A percentile compares a stretch with the other conserved stretches of the same genome.
Conservation (phyloP, 2,329 filamentous ascomycete species). For the Aspergillus fijiensis region DNA sequence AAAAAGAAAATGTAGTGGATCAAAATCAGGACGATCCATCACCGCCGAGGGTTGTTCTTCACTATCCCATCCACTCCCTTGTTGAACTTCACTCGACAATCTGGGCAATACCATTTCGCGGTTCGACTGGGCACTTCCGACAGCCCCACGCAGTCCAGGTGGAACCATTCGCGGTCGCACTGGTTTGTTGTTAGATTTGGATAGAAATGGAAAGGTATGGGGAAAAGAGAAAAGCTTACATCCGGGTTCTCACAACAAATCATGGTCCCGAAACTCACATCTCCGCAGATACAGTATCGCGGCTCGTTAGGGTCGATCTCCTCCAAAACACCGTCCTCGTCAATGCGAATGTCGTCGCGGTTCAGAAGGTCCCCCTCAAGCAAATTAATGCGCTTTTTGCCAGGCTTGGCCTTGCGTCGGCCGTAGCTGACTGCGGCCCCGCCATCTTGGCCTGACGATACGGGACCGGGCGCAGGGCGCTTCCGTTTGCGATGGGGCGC, state of each 20-base stretch:
- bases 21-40: not conserved
- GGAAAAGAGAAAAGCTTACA: conserved; percentile 34
- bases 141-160: conserved; percentile 61
- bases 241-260: conserved; percentile 64
- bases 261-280: conserved; percentile 65
- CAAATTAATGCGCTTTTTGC: conserved; percentile 38
- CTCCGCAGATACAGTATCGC: conserved; percentile 63
- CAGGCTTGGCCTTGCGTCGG: conserved; percentile 56
- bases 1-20: not conserved
- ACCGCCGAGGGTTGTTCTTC: conserved; percentile 37
- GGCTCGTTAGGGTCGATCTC: conserved; percentile 62
- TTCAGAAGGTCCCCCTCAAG: conserved; percentile 39
- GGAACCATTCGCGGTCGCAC: conserved; percentile 68
- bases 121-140: conserved; percentile 59
- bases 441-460: conserved; percentile 58
- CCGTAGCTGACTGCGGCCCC: conserved; percentile 63
- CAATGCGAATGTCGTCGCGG: conserved; percentile 42
- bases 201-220: conserved; percentile 1
- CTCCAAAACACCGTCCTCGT: conserved; percentile 50
- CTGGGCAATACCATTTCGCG: conserved; percentile 66
- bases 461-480: conserved; percentile 59
- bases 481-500: conserved; percentile 52
- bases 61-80: conserved; percentile 45
- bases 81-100: conserved; percentile 54
- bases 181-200: conserved; percentile 30